Evolutionary conservation across 371 early-diverging fungal species (phyloP).

Genomic region (Gilbertella persicaria): DNA sequence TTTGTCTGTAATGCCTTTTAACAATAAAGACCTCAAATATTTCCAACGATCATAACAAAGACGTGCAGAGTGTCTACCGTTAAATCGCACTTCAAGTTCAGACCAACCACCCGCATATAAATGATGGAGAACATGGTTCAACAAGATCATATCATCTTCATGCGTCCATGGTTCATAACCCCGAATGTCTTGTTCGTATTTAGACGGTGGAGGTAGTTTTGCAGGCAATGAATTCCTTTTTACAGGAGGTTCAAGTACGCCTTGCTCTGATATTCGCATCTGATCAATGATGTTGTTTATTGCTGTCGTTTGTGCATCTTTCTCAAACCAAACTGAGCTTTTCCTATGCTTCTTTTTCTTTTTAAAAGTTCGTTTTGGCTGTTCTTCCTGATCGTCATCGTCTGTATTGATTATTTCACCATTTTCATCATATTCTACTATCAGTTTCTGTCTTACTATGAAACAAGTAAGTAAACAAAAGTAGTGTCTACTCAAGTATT

Average conservation of each 20-base stretch:
- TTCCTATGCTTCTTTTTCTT: constrained; percentile 5
- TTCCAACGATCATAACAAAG: constrained; percentile 32
- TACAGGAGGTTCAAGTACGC: constrained; percentile 1
- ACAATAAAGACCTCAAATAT: constrained; percentile 16
- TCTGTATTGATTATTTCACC: constrained; percentile 39
- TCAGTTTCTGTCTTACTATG: constrained; percentile 36
- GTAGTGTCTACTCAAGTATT: not conserved
- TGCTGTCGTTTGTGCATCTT: not conserved
- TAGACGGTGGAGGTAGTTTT: constrained; percentile 26
- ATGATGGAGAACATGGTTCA: constrained; percentile 24
- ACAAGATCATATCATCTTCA: constrained; percentile 26
- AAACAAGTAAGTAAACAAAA: not conserved
- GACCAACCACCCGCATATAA: constrained; percentile 29
- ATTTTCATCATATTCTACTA: constrained; percentile 54
- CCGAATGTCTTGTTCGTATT: constrained; percentile 41
- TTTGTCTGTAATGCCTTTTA: constrained; percentile 21
- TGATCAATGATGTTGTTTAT: not conserved
- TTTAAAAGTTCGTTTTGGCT: not conserved
- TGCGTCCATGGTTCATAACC: constrained; percentile 43
- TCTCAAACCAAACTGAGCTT: not conserved
- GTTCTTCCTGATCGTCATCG: constrained; percentile 27
- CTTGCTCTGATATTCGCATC: constrained; percentile 17
- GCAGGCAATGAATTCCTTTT: not conserved
- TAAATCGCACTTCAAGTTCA: constrained; percentile 23
- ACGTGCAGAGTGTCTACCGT: constrained; percentile 28